Conservation (phyloP, 2,329 filamentous ascomycete genomes). For the Trematosphaeria pertusa region DNA sequence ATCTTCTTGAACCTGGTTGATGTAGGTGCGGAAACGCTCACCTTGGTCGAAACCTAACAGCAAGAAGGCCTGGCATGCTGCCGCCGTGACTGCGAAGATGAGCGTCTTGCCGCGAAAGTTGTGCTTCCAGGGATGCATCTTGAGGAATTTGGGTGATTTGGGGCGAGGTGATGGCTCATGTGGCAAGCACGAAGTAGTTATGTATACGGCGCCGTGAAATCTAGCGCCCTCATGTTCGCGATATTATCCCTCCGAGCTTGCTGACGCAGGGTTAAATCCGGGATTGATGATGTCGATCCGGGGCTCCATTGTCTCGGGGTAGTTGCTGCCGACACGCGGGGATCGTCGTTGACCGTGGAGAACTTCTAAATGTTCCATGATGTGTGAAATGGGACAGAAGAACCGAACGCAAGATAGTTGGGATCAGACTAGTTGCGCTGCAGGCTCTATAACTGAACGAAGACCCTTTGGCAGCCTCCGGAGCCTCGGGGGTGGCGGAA, state of each 20-base stretch:
- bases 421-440: no score
- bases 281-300: neutral
- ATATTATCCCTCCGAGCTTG: no score
- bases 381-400: no score
- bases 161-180: neutral
- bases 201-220: no score
- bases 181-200: neutral
- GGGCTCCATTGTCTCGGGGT: neutral
- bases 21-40: slow-evolving; percentile 3
- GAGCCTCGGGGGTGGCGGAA: no score
- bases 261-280: no score
- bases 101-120: slow-evolving; percentile 14
- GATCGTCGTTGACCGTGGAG: no score
- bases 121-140: slow-evolving; percentile 15
- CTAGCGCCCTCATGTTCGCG: no score
- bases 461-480: no score
- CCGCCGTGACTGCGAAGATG: slow-evolving; percentile 15
- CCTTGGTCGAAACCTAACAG: slow-evolving; percentile 40
- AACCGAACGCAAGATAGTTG: no score
- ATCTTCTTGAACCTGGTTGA: neutral
- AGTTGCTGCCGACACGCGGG: neutral
- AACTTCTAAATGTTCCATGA: no score
- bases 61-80: slow-evolving; percentile 23
- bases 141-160: neutral
- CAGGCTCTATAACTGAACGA: no score